A percentile compares a stretch with the other conserved stretches of the same genome.
Evolutionary conservation across 306 rosid genomes (phyloP).

Genomic region (Glycine latifolia): DNA sequence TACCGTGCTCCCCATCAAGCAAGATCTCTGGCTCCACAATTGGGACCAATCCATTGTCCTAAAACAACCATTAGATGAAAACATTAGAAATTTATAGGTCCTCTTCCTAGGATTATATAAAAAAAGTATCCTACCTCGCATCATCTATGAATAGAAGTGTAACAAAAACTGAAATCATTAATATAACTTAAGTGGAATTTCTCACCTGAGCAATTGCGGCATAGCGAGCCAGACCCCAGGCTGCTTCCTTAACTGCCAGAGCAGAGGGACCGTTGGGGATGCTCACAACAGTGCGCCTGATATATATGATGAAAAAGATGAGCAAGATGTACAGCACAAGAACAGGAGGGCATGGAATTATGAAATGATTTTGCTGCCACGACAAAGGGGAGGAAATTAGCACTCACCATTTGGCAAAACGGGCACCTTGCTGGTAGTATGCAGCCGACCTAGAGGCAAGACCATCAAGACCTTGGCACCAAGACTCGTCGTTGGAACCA

Average conservation of each 20-base stretch:
- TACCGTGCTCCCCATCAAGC: slow-evolving; percentile 86
- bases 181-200: background rate
- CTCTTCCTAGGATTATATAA: too few species aligned
- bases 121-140: too few species aligned
- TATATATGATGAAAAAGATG: slow-evolving; percentile 15
- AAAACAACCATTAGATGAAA: slow-evolving; percentile 13
- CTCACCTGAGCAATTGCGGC: slow-evolving; percentile 87
- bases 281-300: slow-evolving; percentile 90
- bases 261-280: slow-evolving; percentile 97
- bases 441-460: slow-evolving; percentile 90
- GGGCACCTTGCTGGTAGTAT: slow-evolving; percentile 94
- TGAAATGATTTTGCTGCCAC: background rate
- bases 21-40: slow-evolving; percentile 95
- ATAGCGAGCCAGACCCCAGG: slow-evolving; percentile 86
- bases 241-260: slow-evolving; percentile 68
- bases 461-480: slow-evolving; percentile 96
- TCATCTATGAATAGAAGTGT: background rate
- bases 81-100: background rate
- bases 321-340: background rate
- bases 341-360: background rate
- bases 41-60: slow-evolving; percentile 59
- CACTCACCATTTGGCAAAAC: slow-evolving; percentile 94
- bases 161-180: background rate
- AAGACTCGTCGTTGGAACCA: slow-evolving; percentile 85
- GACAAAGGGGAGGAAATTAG: background rate